Evolutionary conservation across 2,329 filamentous ascomycete species (phyloP).

Genomic region (Ophiosphaerella herpotricha): DNA sequence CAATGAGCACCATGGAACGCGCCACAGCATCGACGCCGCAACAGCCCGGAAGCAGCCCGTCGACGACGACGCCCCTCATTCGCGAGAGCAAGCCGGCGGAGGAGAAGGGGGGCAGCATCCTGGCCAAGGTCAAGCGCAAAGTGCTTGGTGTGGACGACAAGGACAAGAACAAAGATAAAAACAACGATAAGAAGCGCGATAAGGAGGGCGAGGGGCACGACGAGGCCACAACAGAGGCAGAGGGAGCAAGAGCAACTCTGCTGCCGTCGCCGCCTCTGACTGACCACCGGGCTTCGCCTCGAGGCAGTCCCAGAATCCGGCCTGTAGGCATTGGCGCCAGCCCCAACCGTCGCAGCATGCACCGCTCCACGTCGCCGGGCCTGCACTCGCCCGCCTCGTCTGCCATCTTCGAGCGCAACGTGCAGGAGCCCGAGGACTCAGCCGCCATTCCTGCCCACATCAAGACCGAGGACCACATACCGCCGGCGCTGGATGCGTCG

Average conservation of each 20-base stretch:
- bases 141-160: slow-evolving; percentile 44
- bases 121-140: slow-evolving; percentile 44
- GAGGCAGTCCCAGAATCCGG: slow-evolving; percentile 43
- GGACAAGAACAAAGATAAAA: slow-evolving; percentile 21
- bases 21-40: slow-evolving; percentile 6
- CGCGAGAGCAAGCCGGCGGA: slow-evolving; percentile 29
- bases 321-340: slow-evolving; percentile 55
- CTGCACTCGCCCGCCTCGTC: slow-evolving; percentile 78
- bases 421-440: slow-evolving; percentile 79
- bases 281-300: slow-evolving; percentile 40
- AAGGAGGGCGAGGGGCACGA: slow-evolving; percentile 24
- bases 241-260: slow-evolving; percentile 21
- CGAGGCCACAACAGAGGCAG: slow-evolving; percentile 2
- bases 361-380: slow-evolving; percentile 70
- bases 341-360: slow-evolving; percentile 63
- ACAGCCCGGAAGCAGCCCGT: slow-evolving; percentile 13
- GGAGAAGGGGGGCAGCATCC: slow-evolving; percentile 28
- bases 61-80: slow-evolving; percentile 21
- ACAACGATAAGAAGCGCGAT: slow-evolving; percentile 30
- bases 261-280: slow-evolving; percentile 39
- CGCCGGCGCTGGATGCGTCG: slow-evolving; percentile 86
- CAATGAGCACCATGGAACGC: slow-evolving; percentile 14
- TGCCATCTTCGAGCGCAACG: slow-evolving; percentile 90
- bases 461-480: slow-evolving; percentile 91
- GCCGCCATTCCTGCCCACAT: slow-evolving; percentile 93